A percentile compares a stretch with the other conserved stretches of the same genome.
These are phyloP conservation scores for Phytopythium aichiense DNA, from an alignment of 352 stramenopile genomes.

Conservation along the genomic window DNA sequence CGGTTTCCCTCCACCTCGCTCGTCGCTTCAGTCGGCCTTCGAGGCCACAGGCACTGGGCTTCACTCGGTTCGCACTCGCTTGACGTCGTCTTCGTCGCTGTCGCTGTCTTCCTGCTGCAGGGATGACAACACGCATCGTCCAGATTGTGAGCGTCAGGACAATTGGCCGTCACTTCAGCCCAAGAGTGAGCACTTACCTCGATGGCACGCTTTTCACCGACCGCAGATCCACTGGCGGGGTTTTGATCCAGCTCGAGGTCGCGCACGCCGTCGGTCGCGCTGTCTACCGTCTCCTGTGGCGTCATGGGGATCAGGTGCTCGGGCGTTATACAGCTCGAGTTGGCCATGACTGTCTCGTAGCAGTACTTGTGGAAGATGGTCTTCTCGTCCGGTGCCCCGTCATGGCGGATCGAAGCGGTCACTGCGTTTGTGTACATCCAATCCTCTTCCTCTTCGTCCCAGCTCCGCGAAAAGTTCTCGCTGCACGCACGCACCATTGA, in stretches of 20 bases:
- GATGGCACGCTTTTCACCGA: conserved; percentile 46
- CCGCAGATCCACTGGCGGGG: background rate
- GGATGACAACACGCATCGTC: conserved; percentile 7
- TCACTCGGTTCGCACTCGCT: conserved; percentile 59
- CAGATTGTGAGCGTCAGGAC: conserved; percentile 1
- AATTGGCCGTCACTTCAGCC: conserved; percentile 14
- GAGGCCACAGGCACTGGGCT: conserved; percentile 1
- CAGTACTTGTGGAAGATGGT: conserved; percentile 91
- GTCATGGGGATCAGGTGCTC: conserved; percentile 69
- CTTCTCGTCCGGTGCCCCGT: conserved; percentile 21
- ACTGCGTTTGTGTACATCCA: conserved; percentile 90
- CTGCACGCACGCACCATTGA: conserved; percentile 11
- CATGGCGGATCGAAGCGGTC: conserved; percentile 66
- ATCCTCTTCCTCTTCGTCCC: conserved; percentile 87
- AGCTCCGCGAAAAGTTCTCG: conserved; percentile 79
- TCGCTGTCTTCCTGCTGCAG: conserved; percentile 50
- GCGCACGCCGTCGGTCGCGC: conserved; percentile 14
- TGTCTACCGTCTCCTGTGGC: conserved; percentile 21
- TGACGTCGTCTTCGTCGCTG: conserved; percentile 65
- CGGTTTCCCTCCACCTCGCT: conserved; percentile 4
- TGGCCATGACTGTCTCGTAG: conserved; percentile 80
- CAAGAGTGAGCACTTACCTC: conserved; percentile 31
- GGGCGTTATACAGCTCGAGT: conserved; percentile 74
- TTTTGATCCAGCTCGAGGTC: conserved; percentile 5
- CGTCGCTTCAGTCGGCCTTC: conserved; percentile 2